Evolutionary conservation across 805 yeast species (phyloP), one percentile per base, ranked within the genome.

Genomic region (Kuraishia ogatae): DNA sequence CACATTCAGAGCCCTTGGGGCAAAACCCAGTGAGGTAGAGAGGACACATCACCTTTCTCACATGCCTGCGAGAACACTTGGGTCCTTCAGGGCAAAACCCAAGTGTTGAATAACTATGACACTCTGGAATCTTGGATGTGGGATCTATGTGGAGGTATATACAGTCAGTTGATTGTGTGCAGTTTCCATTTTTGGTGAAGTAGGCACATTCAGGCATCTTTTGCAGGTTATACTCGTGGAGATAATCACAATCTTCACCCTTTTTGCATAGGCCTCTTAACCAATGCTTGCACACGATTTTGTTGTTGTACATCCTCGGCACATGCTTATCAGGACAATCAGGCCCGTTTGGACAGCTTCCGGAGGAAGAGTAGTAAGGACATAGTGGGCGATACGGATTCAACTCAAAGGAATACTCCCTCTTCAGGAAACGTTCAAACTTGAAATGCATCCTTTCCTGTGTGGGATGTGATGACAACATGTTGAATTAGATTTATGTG

Each of bases 201-300:
- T 89, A 89, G 23, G 90, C 80, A 69, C 99, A 94, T 69, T 94
- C 99, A 2, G 98, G 98, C 96, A 94, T 93, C 70, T 89, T 90
- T 57, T 96, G 78, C 62, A 94, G 72, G 65, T 94, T 93, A 66
- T 92, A 92, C 67, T 94, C 99, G 70, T 94, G 99, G 50, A 94
- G 72, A 64, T 89, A 94, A 73, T 94, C 99, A 70, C 99, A 94
- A 61, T 89, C 89, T 62, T 91, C 96, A 53, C 96, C 96, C 75
- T 93, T 93, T 72, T 94, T 94, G 71, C 99, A 94, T 39, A 94
- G 79, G 0, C 99, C 99, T 60, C 97, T 81, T 39, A 94, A 80
- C 99, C 99, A 94, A 74, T 94, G 97, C 76, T 94, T 93, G 69
- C 99, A 94, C 3, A 94, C 99, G 54, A 94, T 89, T 67, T 87